Percentiles rank a stretch among this genome's conserved stretches.
phyloP scores from a whole-genome alignment of 148 eudicot species.

The Beta vulgaris region DNA sequence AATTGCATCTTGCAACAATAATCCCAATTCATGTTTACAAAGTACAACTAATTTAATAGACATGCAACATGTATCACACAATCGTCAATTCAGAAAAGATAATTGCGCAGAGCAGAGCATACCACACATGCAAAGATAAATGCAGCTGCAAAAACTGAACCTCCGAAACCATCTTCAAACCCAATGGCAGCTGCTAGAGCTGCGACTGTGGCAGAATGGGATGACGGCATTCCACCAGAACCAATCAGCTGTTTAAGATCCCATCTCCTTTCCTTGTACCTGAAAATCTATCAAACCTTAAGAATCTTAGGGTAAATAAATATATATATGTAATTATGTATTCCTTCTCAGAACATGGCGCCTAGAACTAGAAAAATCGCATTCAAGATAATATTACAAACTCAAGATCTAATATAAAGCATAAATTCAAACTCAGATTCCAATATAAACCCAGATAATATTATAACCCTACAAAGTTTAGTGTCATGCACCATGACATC shows the following conservation, averaged over 20 bases:
- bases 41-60: constrained; percentile 1
- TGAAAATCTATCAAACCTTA: constrained; percentile 52
- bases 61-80: neutral
- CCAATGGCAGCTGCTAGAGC: constrained; percentile 89
- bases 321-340: neutral
- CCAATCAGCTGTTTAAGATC: constrained; percentile 79
- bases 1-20: neutral
- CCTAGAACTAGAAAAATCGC: neutral
- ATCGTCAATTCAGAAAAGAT: constrained; percentile 2
- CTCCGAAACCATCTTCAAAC: constrained; percentile 72
- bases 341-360: constrained; percentile 1
- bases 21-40: neutral
- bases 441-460: neutral
- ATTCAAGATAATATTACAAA: neutral
- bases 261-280: constrained; percentile 91
- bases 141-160: constrained; percentile 70
- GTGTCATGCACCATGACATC: neutral
- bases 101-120: constrained; percentile 30
- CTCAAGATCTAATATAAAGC: neutral
- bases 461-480: neutral
- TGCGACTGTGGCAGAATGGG: constrained; percentile 92
- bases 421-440: neutral
- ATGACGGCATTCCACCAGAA: constrained; percentile 99
- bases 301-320: constrained; percentile 32
- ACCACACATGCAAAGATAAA: constrained; percentile 82